Percentiles rank a stretch among this genome's conserved stretches.
Evolutionary conservation across 495 filamentous ascomycete species (phyloP).

Genomic region (Immersiella caudata): DNA sequence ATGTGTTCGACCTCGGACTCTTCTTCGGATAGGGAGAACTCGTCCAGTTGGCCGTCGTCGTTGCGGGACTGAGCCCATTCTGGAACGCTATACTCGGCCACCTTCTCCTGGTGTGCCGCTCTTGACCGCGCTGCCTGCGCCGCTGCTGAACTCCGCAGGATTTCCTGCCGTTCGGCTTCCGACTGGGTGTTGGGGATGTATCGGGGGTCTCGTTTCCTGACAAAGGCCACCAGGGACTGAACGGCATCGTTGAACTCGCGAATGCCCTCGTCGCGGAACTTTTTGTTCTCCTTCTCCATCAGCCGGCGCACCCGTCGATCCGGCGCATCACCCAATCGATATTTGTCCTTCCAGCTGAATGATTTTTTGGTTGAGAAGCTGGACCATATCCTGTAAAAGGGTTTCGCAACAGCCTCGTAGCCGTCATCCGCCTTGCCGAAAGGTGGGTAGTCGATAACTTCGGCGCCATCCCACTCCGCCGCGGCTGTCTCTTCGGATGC

Average conservation of each 20-base stretch:
- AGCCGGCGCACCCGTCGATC: conserved; percentile 80
- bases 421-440: conserved; percentile 73
- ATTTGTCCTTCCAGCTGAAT: conserved; percentile 87
- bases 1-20: conserved; percentile 65
- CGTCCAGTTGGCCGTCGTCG: conserved; percentile 42
- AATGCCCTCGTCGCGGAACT: conserved; percentile 76
- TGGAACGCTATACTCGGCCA: conserved; percentile 65
- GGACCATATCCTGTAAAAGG: conserved; percentile 82
- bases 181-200: conserved; percentile 68
- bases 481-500: conserved; percentile 79
- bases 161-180: conserved; percentile 78
- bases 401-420: conserved; percentile 70
- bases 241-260: conserved; percentile 94
- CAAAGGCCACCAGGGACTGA: conserved; percentile 80
- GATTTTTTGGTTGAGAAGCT: conserved; percentile 81
- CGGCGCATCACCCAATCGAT: conserved; percentile 79
- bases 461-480: conserved; percentile 64
- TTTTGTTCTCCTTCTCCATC: conserved; percentile 96
- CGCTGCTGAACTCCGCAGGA: conserved; percentile 73
- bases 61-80: conserved; percentile 73
- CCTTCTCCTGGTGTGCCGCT: conserved; percentile 75
- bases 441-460: conserved; percentile 66
- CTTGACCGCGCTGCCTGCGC: conserved; percentile 84
- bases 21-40: conserved; percentile 53
- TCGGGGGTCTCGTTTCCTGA: conserved; percentile 89